Conservation (phyloP, 768 basidiomycete species). For the Suillus discolor region DNA sequence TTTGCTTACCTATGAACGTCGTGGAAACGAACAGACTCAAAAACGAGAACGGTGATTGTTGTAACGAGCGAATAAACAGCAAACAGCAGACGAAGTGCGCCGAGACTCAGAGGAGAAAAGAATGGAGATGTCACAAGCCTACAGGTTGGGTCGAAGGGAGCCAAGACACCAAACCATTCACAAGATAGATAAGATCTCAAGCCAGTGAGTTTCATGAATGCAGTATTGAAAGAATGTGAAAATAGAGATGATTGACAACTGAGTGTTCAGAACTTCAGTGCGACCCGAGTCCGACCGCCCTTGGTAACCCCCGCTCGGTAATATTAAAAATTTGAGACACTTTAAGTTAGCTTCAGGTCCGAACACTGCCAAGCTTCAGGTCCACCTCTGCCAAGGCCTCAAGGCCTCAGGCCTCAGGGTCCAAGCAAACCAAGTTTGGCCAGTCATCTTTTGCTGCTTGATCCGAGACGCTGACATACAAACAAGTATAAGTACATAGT, state of each 20-base stretch:
- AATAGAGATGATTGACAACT: neutral
- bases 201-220: conserved; percentile 13
- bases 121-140: conserved; percentile 42
- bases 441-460: neutral
- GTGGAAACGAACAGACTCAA: conserved; percentile 32
- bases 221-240: neutral
- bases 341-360: neutral
- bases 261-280: too few relatives aligned
- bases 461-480: neutral
- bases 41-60: conserved; percentile 38
- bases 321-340: neutral
- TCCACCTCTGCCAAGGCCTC: neutral
- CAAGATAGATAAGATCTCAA: conserved; percentile 15
- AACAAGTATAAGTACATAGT: neutral
- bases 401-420: neutral
- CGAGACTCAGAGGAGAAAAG: conserved; percentile 47
- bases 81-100: conserved; percentile 45
- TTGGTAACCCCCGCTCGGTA: neutral
- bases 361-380: neutral
- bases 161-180: conserved; percentile 35
- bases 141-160: conserved; percentile 43
- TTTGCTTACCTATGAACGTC: conserved; percentile 35
- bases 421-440: neutral
- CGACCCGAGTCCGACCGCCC: too few relatives aligned
- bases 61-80: conserved; percentile 51